A percentile compares a stretch with the other conserved stretches of the same genome.
phyloP scores from a whole-genome alignment of 2,329 filamentous ascomycete genomes.

The Sporothrix brasiliensis region DNA sequence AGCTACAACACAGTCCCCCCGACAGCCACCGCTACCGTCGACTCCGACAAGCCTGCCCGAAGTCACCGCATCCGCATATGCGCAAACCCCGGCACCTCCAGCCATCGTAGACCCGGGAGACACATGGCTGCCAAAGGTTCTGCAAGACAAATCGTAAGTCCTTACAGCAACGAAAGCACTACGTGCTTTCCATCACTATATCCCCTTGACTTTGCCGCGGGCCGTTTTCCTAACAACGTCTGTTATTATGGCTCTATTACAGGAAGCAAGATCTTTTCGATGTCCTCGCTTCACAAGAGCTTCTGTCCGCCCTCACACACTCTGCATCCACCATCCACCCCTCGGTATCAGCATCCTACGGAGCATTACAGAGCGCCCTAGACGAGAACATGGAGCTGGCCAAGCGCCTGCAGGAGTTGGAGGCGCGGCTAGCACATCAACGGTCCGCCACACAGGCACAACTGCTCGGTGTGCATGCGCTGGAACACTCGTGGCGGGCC shows the following conservation, averaged over 20 bases:
- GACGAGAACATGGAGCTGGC: slow-evolving; percentile 73
- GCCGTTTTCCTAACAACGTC: neutral
- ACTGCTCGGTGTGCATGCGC: slow-evolving; percentile 77
- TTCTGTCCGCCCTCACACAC: slow-evolving; percentile 76
- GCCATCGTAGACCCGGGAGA: slow-evolving; percentile 62
- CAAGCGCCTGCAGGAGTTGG: slow-evolving; percentile 61
- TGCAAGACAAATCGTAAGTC: slow-evolving; percentile 80
- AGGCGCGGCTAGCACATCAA: slow-evolving; percentile 59
- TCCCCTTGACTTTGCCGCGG: neutral
- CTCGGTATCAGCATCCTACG: slow-evolving; percentile 67
- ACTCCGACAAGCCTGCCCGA: slow-evolving; percentile 38
- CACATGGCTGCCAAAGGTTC: slow-evolving; percentile 74
- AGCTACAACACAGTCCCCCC: slow-evolving; percentile 51
- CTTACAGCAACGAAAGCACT: neutral
- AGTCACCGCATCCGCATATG: slow-evolving; percentile 38
- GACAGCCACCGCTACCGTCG: slow-evolving; percentile 45
- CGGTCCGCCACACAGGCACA: slow-evolving; percentile 76
- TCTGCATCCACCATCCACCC: slow-evolving; percentile 69
- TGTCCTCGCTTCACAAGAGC: slow-evolving; percentile 63
- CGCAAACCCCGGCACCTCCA: slow-evolving; percentile 41
- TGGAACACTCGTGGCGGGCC: slow-evolving; percentile 89
- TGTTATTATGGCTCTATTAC: slow-evolving; percentile 32
- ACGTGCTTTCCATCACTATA: too few species aligned
- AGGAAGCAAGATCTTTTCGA: slow-evolving; percentile 79
- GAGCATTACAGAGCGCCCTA: slow-evolving; percentile 66